Base-by-base conservation (phyloP, 495 filamentous ascomycete genomes). In the Recurvomyces mirabilis region DNA sequence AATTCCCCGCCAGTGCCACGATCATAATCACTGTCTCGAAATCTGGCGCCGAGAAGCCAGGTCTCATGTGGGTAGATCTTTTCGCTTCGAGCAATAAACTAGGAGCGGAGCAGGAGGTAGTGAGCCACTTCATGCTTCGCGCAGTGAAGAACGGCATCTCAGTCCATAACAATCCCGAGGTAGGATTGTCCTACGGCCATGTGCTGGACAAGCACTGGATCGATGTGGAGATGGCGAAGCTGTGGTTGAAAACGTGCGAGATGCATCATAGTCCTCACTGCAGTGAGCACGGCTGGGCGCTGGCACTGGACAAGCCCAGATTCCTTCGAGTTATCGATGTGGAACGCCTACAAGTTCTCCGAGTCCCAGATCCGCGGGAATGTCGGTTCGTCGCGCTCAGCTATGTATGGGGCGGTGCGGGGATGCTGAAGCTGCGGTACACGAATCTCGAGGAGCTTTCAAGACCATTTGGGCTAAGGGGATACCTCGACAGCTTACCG, bases 381-480 rank as follows among this genome's bases (percentile, higher is more conserved):
- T 29, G 30, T 33, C 10, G 40, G n/a, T 43, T 32, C 17, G 40
- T 32, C 14, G 40, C 40, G 12, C 18, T 43, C 6, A 43, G 40
- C 30, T 43, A 43, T 20, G 40, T 43, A 9, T 43, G 40, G 40
- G 40, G 40, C 7, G 18, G 13, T 9, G 11, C 22, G 12, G 12
- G 10, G 14, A 28, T 31, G 13, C 40, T 30, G 11, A 32, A 22
- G 26, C 18, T 32, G 4, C 12, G 13, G 17, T 22, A 18, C 22
- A 17, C 14, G 3, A 43, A 22, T 33, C n/a, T 22, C 9, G 9
- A 18, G 6, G 34, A 37, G 14, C 34, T 37, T 13, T 5, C 34
- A 11, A 11, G 3, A 13, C 5, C 5, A 37, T 13, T 13, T 12
- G 34, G 34, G 4, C 15, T 37, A 11, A 5, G 22, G 34, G 12